These are phyloP conservation scores for Thermothielavioides terrestris DNA, from an alignment of 495 filamentous ascomycete species.

Conservation along the genomic window DNA sequence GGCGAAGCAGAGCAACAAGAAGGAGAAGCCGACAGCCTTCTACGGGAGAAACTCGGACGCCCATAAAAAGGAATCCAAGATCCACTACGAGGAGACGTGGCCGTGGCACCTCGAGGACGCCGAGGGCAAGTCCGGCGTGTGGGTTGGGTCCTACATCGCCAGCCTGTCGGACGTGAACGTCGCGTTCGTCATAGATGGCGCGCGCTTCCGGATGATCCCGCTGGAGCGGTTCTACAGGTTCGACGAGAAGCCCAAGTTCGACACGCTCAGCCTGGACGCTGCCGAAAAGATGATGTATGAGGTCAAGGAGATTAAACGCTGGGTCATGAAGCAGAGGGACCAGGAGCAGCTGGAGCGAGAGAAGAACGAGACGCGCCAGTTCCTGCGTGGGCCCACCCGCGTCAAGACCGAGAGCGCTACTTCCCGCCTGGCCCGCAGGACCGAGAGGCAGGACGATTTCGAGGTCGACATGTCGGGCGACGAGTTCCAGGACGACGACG, in stretches of 20 bases:
- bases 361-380: constrained; percentile 38
- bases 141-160: constrained; percentile 84
- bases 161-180: constrained; percentile 69
- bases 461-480: constrained; percentile 51
- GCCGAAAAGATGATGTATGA: constrained; percentile 68
- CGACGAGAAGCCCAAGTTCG: constrained; percentile 71
- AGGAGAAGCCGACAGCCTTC: constrained; percentile 64
- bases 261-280: constrained; percentile 71
- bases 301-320: constrained; percentile 42
- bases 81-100: constrained; percentile 88
- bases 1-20: constrained; percentile 58
- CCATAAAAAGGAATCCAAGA: constrained; percentile 64
- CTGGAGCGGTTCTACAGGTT: constrained; percentile 95
- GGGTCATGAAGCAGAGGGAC: constrained; percentile 63
- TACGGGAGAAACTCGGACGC: constrained; percentile 49
- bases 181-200: constrained; percentile 59
- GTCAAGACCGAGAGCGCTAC: constrained; percentile 48
- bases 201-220: constrained; percentile 75
- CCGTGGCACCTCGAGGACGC: constrained; percentile 98
- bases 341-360: constrained; percentile 46
- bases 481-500: constrained; percentile 65
- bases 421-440: constrained; percentile 39
- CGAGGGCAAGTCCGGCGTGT: constrained; percentile 75
- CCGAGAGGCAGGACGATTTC: constrained; percentile 48
- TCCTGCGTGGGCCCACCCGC: constrained; percentile 34